Base-by-base conservation (phyloP, 176 grass and related monocot species). In the Areca catechu region DNA sequence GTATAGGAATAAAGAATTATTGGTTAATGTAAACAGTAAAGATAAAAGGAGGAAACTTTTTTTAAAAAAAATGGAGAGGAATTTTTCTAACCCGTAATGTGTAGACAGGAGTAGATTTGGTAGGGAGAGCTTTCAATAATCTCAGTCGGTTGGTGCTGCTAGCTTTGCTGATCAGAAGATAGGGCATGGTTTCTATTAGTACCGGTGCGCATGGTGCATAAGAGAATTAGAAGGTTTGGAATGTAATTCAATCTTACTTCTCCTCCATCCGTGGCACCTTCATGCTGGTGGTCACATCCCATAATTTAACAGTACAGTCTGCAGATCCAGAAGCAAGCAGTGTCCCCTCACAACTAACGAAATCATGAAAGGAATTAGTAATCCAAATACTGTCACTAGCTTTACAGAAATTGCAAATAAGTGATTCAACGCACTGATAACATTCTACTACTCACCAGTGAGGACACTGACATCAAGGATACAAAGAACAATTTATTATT, bases 271-370 rank as follows among this genome's bases (percentile, higher is more conserved):
- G 91, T 24, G 85, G 78, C 60, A 66, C 75, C 79, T 85, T 97
- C 57, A 69, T 80, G 69, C 83, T 91, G 69, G 78, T 74, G 62
- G 87, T 61, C 3, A 97, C 78, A 77, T 97, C 93, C 93, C 93
- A 97, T 17, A 97, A 79, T 85, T 91, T 91, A 22, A 97, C 75
- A 49, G 84, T 91, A 74, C 86, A 88, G 58, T 97, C 92, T 4
- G 87, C 93, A 14, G 93, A 88, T 72, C 87, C 93, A 30, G 93
- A 97, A 60, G 93, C 86, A 85, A 97, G 87, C 66, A 97, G 75
- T 49, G 93, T 78, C 59, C 93, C 87, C 77, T 92, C 93, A 63
- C 84, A 90, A 60, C 93, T 96, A 70, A 61, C 7, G 34, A 43
- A 10, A 43, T 43, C 34, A 43, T 53, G 72, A 15, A 61, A 66